Evolutionary conservation across 176 grass and related monocot species (phyloP).

Genomic region (Urochloa ruziziensis): DNA sequence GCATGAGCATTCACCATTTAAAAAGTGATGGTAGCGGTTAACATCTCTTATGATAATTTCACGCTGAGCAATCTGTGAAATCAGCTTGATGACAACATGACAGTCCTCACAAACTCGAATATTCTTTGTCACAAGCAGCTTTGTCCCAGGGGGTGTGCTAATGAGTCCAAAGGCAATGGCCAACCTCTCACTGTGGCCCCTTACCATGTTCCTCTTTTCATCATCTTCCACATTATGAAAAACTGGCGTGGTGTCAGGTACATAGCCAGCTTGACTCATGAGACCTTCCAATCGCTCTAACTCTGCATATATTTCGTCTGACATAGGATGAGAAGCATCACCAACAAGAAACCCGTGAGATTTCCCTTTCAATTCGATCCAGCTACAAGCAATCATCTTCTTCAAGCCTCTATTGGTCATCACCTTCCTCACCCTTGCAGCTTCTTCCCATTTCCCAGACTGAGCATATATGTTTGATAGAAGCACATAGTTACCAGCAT

Average conservation of each 20-base stretch:
- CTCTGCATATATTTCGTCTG: conserved; percentile 62
- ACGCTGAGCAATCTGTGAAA: conserved; percentile 59
- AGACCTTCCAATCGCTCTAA: conserved; percentile 69
- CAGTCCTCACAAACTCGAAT: conserved; percentile 78
- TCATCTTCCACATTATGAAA: conserved; percentile 77
- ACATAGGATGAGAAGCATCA: conserved; percentile 69
- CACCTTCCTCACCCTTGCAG: conserved; percentile 54
- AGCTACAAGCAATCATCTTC: conserved; percentile 75
- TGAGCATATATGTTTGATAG: conserved; percentile 81
- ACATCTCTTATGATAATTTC: conserved; percentile 89
- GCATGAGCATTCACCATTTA: conserved; percentile 78
- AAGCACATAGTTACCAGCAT: conserved; percentile 83
- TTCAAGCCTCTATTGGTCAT: conserved; percentile 69
- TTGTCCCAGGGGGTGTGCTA: conserved; percentile 66
- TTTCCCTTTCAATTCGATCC: conserved; percentile 73
- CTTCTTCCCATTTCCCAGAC: conserved; percentile 70
- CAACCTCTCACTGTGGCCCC: conserved; percentile 70
- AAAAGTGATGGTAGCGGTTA: conserved; percentile 77
- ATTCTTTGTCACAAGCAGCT: conserved; percentile 73
- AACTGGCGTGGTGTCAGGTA: conserved; percentile 63
- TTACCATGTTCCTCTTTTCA: conserved; percentile 70
- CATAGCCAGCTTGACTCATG: conserved; percentile 66
- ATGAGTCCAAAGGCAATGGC: conserved; percentile 84
- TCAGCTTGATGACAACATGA: conserved; percentile 75
- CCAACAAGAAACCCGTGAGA: conserved; percentile 75